Evolutionary conservation across 345 rosid species (phyloP).

Genomic region (Citrus maxima): DNA sequence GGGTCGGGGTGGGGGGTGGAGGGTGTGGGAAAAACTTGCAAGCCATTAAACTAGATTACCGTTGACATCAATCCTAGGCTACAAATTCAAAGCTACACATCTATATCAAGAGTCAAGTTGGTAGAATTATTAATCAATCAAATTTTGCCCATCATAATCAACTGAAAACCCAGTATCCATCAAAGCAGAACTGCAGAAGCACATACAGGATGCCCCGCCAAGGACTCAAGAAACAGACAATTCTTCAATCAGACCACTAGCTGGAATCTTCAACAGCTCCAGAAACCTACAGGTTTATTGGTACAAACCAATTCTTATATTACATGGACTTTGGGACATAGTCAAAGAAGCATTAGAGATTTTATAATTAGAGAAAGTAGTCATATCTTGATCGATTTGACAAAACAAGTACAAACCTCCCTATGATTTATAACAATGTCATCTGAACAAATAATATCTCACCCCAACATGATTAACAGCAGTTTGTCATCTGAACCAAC

Average conservation of each 20-base stretch:
- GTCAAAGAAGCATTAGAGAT: neutral
- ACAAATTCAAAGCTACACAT: neutral
- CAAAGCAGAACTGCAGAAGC: neutral
- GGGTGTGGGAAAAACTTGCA: neutral
- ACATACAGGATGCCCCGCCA: neutral
- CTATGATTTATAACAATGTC: neutral
- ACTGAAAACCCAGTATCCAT: neutral
- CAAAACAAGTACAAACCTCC: neutral
- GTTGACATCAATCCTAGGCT: neutral
- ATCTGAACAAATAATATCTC: neutral
- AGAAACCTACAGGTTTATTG: neutral
- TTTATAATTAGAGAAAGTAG: neutral
- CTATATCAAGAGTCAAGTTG: neutral
- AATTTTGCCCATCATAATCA: neutral
- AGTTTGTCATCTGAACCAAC: neutral
- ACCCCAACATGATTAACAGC: neutral
- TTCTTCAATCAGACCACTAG: neutral
- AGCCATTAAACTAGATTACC: neutral
- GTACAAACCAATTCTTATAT: neutral
- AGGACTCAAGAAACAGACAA: neutral
- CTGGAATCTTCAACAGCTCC: neutral
- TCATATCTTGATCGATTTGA: neutral
- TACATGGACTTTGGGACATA: neutral
- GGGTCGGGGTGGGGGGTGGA: too few relatives aligned
- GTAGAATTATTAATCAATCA: neutral